Evolutionary conservation across 495 filamentous ascomycete genomes (phyloP), one percentile per base, ranked within the genome.

Genomic region (Friedmanniomyces endolithicus): DNA sequence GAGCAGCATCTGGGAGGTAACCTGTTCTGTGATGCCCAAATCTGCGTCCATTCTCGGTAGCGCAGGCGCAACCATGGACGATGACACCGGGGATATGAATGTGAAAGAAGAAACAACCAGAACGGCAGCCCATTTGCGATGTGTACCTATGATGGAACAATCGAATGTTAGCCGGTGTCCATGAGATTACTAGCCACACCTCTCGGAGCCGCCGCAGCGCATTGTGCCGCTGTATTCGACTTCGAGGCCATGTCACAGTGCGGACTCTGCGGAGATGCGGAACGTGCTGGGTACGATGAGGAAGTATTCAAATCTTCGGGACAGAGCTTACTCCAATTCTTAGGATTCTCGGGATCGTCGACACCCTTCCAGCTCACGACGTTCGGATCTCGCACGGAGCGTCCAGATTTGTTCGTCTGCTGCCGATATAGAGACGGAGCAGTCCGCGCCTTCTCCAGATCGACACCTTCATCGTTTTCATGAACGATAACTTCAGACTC

Each of bases 41-140:
- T 67, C 63, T 9, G 20, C 24, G 1, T 54, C 57, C 40, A 67
- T 60, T 11, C 20, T 31, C 11, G 53, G 49, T 20, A 69, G 41
- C 11, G 65, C 65, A n/a, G 67, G 67, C 2, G 64, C 65, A 12
- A 69, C 61, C 63, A 69, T 67, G 22, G 63, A 52, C 23, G 58
- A 59, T 17, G 67, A 57, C 7, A 69, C 57, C 1, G 65, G 63
- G 2, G 61, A 56, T 31, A 63, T 60, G 55, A 66, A 65, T 1
- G 58, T 63, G 55, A 66, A 68, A 41, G 45, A 58, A 11, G 62
- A 65, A 31, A 66, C 60, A 22, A 66, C 48, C 22, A 66, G 44
- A 9, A 62, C 60, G 9, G 53, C 46, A 12, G 50, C 49, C 65
- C 65, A 68, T 56, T 61, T 62, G 31, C 27, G 27, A 9, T 31